A percentile compares a stretch with the other conserved stretches of the same genome.
phyloP scores from a whole-genome alignment of 192 early-diverging fungal species.

The Coemansia aciculifera region DNA sequence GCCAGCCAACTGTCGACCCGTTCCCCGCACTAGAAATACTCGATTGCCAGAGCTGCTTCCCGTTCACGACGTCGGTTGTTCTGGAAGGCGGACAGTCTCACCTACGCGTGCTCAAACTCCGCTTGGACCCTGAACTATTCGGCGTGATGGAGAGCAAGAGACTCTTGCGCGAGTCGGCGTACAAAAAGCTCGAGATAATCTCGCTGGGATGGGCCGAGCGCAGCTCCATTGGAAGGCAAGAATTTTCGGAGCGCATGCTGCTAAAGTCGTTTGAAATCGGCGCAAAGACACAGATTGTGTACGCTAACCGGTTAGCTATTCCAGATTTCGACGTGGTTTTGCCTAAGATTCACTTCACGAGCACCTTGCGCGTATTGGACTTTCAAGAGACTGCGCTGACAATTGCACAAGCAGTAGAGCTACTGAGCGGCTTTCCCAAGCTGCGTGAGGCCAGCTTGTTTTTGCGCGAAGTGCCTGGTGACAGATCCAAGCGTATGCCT shows the following conservation, averaged over 20 bases:
- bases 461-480: neutral
- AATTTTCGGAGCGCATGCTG: neutral
- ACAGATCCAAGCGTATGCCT: slow-evolving; percentile 5
- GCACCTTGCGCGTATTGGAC: slow-evolving; percentile 12
- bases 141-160: neutral
- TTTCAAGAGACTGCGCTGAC: slow-evolving; percentile 1
- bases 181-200: neutral
- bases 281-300: neutral
- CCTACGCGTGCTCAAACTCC: slow-evolving; percentile 22
- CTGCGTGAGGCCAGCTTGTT: neutral
- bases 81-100: slow-evolving; percentile 9
- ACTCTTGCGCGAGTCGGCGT: slow-evolving; percentile 1
- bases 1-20: slow-evolving; percentile 12
- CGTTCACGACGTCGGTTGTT: slow-evolving; percentile 18
- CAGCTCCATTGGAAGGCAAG: neutral
- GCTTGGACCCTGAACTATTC: slow-evolving; percentile 14
- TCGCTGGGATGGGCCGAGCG: slow-evolving; percentile 18
- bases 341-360: neutral
- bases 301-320: slow-evolving; percentile 1
- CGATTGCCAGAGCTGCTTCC: slow-evolving; percentile 18
- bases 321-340: neutral
- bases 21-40: slow-evolving; percentile 33
- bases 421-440: slow-evolving; percentile 13
- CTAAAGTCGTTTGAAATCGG: slow-evolving; percentile 11
- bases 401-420: neutral